These are phyloP conservation scores for Sclerotinia subarctica DNA, from an alignment of 2,329 filamentous ascomycete genomes.

Conservation along the genomic window DNA sequence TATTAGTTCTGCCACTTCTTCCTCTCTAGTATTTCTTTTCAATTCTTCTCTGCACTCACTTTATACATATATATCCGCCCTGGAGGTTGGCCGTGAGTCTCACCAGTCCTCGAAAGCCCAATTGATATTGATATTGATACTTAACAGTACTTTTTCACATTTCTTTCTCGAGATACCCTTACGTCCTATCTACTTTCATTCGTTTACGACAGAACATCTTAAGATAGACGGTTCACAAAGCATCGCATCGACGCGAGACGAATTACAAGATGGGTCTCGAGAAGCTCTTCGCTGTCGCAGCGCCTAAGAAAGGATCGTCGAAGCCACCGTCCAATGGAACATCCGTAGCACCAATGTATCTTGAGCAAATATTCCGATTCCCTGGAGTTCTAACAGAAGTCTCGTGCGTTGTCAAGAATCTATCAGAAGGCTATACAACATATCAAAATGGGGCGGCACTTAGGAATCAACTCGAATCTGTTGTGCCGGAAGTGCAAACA, in stretches of 20 bases:
- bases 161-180: background rate
- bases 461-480: slow-evolving; percentile 18
- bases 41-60: background rate
- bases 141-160: background rate
- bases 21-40: background rate
- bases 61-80: background rate
- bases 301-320: slow-evolving; percentile 10
- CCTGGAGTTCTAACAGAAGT: slow-evolving; percentile 19
- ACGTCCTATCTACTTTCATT: background rate
- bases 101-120: too few species aligned
- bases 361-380: slow-evolving; percentile 20
- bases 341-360: background rate
- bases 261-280: slow-evolving; percentile 14
- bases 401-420: slow-evolving; percentile 17
- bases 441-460: slow-evolving; percentile 21
- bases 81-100: slow-evolving; percentile 2
- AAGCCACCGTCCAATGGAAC: slow-evolving; percentile 1
- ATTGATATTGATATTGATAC: background rate
- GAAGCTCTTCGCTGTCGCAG: slow-evolving; percentile 16
- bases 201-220: background rate
- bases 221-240: background rate
- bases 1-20: slow-evolving; percentile 12
- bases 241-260: background rate
- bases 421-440: slow-evolving; percentile 21
- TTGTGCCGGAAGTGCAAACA: slow-evolving; percentile 19